Base-by-base conservation (phyloP, 2,329 filamentous ascomycete species). In the Xylariaceae sp. region DNA sequence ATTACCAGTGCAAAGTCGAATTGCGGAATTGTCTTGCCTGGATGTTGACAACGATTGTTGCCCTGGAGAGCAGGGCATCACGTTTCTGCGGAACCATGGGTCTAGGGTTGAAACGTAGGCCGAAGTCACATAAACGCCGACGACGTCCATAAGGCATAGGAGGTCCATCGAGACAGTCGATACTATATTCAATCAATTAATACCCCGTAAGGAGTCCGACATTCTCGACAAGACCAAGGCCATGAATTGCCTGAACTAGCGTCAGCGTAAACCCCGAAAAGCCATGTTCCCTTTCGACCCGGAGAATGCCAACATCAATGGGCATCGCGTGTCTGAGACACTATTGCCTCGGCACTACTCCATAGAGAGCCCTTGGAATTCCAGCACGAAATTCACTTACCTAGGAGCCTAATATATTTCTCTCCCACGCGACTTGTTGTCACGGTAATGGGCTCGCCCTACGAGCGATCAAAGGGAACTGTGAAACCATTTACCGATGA, bases 241-340 rank as follows among this genome's bases (percentile, higher is more conserved):
- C 49, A 17, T 35, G 13, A 11, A 51, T 35, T n/a, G 0, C 11
- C 34, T 34, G 23, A n/a, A 51, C 23, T 51, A 35, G 41, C 13
- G 11, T 45, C 13, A 45, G n/a, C 11, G 9, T n/a, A 13, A 45
- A 34, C 15, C 44, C 44, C 17, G n/a, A 15, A 48, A 51, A 51
- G 41, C 35, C 37, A 5, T 23, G 39, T 45, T 53, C 55, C 58
- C 53, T 58, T 18, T 4, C 11, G 18, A 6, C 49, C n/a, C 59
- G 37, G 61, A 30, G 61, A 63, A 63, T 63, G 61, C 35, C 51
- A 57, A 47, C 47, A 61, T 61, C 56, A 56, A 58, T 61, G 48
- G 48, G 51, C 60, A 53, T 59, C 64, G 59, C 51, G 61, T 65
- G 61, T 61, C 63, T 67, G 60, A 69, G 68, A 70, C 67, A 67